These are phyloP conservation scores for Myriosclerotinia duriaeana DNA, from an alignment of 2,329 filamentous ascomycete genomes.

Conservation along the genomic window DNA sequence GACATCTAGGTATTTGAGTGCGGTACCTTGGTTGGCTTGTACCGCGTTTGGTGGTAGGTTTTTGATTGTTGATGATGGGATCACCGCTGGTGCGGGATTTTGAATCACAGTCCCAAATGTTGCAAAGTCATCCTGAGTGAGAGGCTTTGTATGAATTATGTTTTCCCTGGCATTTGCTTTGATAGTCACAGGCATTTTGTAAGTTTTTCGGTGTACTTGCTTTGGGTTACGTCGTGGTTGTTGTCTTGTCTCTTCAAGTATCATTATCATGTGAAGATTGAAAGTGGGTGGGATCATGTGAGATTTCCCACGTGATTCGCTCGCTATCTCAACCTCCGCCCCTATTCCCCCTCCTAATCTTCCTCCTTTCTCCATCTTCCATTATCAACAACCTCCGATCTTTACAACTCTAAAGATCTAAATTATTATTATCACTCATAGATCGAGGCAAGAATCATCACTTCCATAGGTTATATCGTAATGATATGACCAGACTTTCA, in stretches of 20 bases:
- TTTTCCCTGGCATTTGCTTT: slow-evolving; percentile 14
- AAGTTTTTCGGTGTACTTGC: neutral
- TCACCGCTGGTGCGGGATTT: slow-evolving; percentile 63
- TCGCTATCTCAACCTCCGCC: neutral
- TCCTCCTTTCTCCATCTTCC: neutral
- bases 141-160: slow-evolving; percentile 58
- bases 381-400: neutral
- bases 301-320: rapidly evolving
- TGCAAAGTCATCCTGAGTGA: slow-evolving; percentile 68
- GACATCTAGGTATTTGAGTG: slow-evolving; percentile 81
- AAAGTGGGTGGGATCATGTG: neutral
- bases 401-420: neutral
- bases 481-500: neutral
- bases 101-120: slow-evolving; percentile 81
- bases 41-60: slow-evolving; percentile 49
- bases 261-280: neutral
- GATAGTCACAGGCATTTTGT: slow-evolving; percentile 32
- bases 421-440: neutral
- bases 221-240: neutral
- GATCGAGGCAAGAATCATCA: neutral
- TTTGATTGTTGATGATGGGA: slow-evolving; percentile 46
- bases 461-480: neutral
- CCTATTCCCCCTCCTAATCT: neutral
- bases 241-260: neutral
- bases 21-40: slow-evolving; percentile 80